Percentiles rank a stretch among this genome's conserved stretches.
Conservation (phyloP, 1,139 yeast species). For the Suhomyces bribrorum region DNA sequence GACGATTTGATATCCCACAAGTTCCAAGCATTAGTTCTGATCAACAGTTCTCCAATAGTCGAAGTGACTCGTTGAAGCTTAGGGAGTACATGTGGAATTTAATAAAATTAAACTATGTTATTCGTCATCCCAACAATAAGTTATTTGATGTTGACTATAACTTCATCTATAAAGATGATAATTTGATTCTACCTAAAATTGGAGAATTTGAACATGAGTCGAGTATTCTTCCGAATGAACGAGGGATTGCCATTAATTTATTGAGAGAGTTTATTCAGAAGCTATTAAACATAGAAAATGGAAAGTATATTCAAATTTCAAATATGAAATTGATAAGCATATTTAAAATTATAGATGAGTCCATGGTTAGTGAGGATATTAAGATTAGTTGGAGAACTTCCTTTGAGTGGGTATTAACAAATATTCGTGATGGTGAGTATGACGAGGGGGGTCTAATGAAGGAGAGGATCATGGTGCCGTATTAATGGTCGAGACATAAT, state of each 20-base stretch:
- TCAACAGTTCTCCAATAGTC: neutral
- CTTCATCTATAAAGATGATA: slow-evolving; percentile 15
- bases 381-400: slow-evolving; percentile 23
- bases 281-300: slow-evolving; percentile 21
- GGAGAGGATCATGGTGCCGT: slow-evolving; percentile 1
- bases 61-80: slow-evolving; percentile 30
- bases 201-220: neutral
- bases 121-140: slow-evolving; percentile 21
- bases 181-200: slow-evolving; percentile 10
- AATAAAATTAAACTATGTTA: slow-evolving; percentile 29
- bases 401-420: slow-evolving; percentile 16
- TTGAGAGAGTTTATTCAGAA: slow-evolving; percentile 24
- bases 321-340: slow-evolving; percentile 22
- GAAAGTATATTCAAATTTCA: slow-evolving; percentile 14
- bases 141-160: slow-evolving; percentile 18
- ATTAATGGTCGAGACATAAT: too few species aligned
- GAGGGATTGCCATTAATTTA: slow-evolving; percentile 23
- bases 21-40: slow-evolving; percentile 1
- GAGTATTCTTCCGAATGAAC: slow-evolving; percentile 28
- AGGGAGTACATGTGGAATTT: slow-evolving; percentile 36
- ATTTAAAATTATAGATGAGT: slow-evolving; percentile 25
- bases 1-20: slow-evolving; percentile 28
- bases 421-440: slow-evolving; percentile 5
- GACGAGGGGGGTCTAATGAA: slow-evolving; percentile 2
- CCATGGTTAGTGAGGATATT: slow-evolving; percentile 23